These are phyloP conservation scores for Cercospora sp. DNA, from an alignment of 2,329 filamentous ascomycete species.

Conservation along the genomic window DNA sequence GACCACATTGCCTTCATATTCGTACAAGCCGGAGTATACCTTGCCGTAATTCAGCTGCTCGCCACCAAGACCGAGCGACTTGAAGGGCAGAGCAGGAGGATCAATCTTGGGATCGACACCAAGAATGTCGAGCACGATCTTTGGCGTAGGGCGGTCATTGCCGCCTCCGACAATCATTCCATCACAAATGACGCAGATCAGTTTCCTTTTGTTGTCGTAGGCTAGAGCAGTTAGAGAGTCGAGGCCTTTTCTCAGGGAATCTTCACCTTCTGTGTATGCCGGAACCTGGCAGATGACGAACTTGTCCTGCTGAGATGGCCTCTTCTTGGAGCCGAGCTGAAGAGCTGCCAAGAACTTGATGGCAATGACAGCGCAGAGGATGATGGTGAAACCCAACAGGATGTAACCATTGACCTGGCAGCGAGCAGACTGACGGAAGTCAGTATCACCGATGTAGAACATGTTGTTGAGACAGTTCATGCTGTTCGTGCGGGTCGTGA, in stretches of 20 bases:
- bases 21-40: constrained; percentile 96
- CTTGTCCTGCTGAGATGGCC: constrained; percentile 90
- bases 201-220: constrained; percentile 97
- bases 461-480: constrained; percentile 78
- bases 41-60: constrained; percentile 98
- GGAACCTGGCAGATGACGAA: constrained; percentile 98
- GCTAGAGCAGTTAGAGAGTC: constrained; percentile 92
- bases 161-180: constrained; percentile 95
- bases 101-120: constrained; percentile 97
- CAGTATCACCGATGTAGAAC: constrained; percentile 79
- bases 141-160: constrained; percentile 94
- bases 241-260: constrained; percentile 85
- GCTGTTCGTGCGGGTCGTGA: constrained; percentile 62
- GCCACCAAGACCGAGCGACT: constrained; percentile 82
- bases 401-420: constrained; percentile 93
- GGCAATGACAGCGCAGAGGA: constrained; percentile 76
- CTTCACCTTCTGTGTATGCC: constrained; percentile 96
- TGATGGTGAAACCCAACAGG: constrained; percentile 79
- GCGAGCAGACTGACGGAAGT: constrained; percentile 74
- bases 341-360: constrained; percentile 91
- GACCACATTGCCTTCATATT: constrained; percentile 95
- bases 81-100: constrained; percentile 89
- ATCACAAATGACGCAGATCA: constrained; percentile 94
- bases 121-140: constrained; percentile 95
- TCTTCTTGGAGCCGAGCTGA: constrained; percentile 87